Base-by-base conservation (phyloP, 192 early-diverging fungal species). In the Umbelopsis vinacea region DNA sequence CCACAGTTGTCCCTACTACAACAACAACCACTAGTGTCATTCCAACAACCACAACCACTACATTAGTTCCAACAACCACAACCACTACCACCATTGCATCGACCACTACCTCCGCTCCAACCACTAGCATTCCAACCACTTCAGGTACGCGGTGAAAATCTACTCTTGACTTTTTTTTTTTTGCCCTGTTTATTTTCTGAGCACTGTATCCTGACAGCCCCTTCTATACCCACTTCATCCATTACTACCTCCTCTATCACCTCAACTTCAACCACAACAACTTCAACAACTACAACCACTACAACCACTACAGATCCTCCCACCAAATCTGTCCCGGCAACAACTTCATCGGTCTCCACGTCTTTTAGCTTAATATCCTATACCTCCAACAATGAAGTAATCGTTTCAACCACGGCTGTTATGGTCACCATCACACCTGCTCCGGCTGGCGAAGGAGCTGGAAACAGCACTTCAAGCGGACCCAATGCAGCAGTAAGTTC, bases 401-500 rank as follows among this genome's bases (percentile, higher is more conserved):
- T 63, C 12, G 57, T 63, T 37, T 63, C 57, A 9, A 63, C 57
- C 19, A 63, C 29, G 1, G 57, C 57, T 17, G 33, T 63, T 12
- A 17, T 63, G 15, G 33, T 29, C 3, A 63, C 57, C 1, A 35
- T 63, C 29, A 63, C 57, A 17, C 57, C 57, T 0, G 10, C 33
- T 29, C 57, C 57, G 35, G 57, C 57, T 5, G 57, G 57, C 5
- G 57, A 63, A 12, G 57, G 57, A 14, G 11, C 10, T 37, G 33
- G 33, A 8, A 17, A 9, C 0, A 17, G n/a, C 7, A 29, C 35
- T 22, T 63, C 57, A 3, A 63, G 57, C 26, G 57, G 57, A 2
- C 57, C 57, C 5, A 63, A 63, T 37, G 57, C 57, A 37, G 57
- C 57, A 29, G 57, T 63, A 63, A 63, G 57, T 37, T 43, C 11